Evolutionary conservation across 2,329 filamentous ascomycete species (phyloP), one percentile per base, ranked within the genome.

Genomic region (Camptophora hylomeconis): DNA sequence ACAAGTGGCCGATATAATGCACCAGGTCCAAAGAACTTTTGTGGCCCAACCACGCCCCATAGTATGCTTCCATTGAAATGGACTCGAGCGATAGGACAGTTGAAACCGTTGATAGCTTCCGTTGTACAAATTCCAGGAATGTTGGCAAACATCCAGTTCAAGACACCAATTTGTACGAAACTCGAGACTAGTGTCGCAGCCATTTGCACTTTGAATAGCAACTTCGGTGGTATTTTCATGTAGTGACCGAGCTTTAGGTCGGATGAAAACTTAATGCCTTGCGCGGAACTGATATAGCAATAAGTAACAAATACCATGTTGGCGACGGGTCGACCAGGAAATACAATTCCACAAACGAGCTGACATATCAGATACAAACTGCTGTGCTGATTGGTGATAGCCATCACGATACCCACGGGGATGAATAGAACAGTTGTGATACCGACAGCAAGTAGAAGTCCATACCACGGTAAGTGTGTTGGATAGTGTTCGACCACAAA

Each of bases 241-340:
- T 72, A 72, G 31, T 57, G 53, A 5, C 52, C 83, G 0, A 92
- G 68, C 53, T 92, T 92, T 28, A 92, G 65, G 50, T 92, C 83
- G 2, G 80, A 76, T 1, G 80, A 78, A 49, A 92, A 92, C 49
- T 92, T 89, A 51, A 92, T 78, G 16, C 83, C 83, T 56, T 92
- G 83, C 0, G 81, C 80, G 0, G 80, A 86, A 4, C 80, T 84
- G 47, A 89, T 89, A 54, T 89, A 92, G 37, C 81, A 82, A 50
- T 89, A 92, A 0, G 81, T 89, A 26, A 87, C 81, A 45, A 92
- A 92, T 19, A 92, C 80, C 83, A 92, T 92, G 53, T 92, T 89
- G 28, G 82, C 83, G 7, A 92, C 80, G 1, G 83, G 83, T 1
- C 79, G 75, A 16, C 83, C 83, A 1, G 82, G 82, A 49, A 92